Base-by-base conservation (phyloP, 495 filamentous ascomycete species). In the Podospora pseudopauciseta region DNA sequence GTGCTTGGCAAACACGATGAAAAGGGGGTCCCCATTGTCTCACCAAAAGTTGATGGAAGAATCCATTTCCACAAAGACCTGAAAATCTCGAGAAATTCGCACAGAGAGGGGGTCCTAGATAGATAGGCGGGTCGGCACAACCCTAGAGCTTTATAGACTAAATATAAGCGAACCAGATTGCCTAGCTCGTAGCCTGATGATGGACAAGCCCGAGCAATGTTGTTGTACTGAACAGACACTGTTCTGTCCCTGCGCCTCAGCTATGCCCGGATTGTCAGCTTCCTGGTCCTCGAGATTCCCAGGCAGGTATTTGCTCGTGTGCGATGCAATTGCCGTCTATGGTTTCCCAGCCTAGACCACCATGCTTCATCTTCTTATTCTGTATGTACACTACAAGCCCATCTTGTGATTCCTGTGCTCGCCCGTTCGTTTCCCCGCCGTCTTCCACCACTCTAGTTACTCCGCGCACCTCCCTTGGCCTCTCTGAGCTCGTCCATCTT, bases 401-500 rank as follows among this genome's bases (percentile, higher is more conserved):
- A 2, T 49, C 39, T 49, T 11, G 6, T 16, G 39, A 11, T 49
- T 49, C 39, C 1, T 11, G 34, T 39, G 34, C 34, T 39, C 34
- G 34, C 34, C 34, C 3, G 34, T 39, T 39, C 3, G 34, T 23
- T 23, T 5, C 20, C 55, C 0, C 15, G 6, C 18, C 55, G 7
- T 30, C 32, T 7, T 5, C 13, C 32, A 11, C 1, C 61, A 0
- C 11, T 63, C 61, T 63, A 97, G 82, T 97, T 97, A 85, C 92
- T 97, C 79, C 95, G 87, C 72, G 86, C 89, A 44, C 91, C 92
- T 34, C 84, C 90, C 87, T 96, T 98, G 49, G 90, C 88, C 60
- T 86, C 93, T 72, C 93, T 86, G 67, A 99, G 82, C 84, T 99
- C 95, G 74, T 97, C 88, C 96, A 99, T 99, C 88, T 96, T 97